phyloP scores from a whole-genome alignment of 768 basidiomycete genomes.

The Punctularia strigosozonata region DNA sequence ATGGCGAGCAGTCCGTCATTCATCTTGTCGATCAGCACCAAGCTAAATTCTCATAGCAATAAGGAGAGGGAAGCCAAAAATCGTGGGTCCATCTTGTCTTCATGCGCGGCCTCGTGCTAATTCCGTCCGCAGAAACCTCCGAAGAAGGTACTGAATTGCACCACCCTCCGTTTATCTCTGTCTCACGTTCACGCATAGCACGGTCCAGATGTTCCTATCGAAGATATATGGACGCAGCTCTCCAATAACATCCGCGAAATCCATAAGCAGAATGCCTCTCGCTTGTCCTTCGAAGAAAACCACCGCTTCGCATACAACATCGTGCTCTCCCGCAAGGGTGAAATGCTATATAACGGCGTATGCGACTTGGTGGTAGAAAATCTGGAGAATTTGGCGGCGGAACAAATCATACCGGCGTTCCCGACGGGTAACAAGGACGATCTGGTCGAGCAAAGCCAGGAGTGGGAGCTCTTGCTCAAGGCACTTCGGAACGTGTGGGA shows the following conservation, averaged over 20 bases:
- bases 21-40: too few relatives aligned
- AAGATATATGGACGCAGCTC: slow-evolving; percentile 76
- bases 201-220: slow-evolving; percentile 62
- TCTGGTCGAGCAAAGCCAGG: slow-evolving; percentile 63
- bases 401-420: slow-evolving; percentile 73
- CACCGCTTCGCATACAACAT: slow-evolving; percentile 92
- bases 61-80: slow-evolving; percentile 17
- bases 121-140: slow-evolving; percentile 27
- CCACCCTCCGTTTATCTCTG: background rate
- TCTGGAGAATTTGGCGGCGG: slow-evolving; percentile 64
- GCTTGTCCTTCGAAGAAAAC: slow-evolving; percentile 86
- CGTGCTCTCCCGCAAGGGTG: slow-evolving; percentile 79
- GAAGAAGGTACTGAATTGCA: slow-evolving; percentile 24
- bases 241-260: slow-evolving; percentile 87
- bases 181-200: slow-evolving; percentile 30
- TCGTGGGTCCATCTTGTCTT: slow-evolving; percentile 17
- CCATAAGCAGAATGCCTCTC: slow-evolving; percentile 84
- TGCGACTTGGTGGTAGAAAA: slow-evolving; percentile 70
- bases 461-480: slow-evolving; percentile 78
- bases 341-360: slow-evolving; percentile 79
- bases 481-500: slow-evolving; percentile 83
- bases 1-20: too few relatives aligned
- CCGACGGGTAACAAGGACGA: slow-evolving; percentile 61
- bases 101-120: background rate
- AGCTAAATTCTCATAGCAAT: background rate